Percentiles rank a stretch among this genome's conserved stretches.
Evolutionary conservation across 352 stramenopile species (phyloP).

Genomic region (Phytophthora idaei): DNA sequence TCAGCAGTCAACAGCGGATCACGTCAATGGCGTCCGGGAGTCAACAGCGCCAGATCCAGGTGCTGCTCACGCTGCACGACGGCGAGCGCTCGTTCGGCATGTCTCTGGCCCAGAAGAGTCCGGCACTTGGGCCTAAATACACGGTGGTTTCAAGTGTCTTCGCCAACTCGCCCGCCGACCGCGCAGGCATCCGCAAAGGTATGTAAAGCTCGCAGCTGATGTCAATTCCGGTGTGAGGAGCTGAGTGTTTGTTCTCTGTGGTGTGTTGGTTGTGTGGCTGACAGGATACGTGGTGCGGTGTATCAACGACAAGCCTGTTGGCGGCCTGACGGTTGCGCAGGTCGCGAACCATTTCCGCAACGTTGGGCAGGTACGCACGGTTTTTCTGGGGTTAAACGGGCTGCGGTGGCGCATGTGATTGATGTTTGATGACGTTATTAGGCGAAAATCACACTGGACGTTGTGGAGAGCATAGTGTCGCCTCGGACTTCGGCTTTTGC

Average conservation of each 20-base stretch:
- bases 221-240: neutral
- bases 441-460: slow-evolving; percentile 37
- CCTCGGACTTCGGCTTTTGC: slow-evolving; percentile 11
- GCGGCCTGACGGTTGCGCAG: slow-evolving; percentile 39
- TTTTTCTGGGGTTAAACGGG: neutral
- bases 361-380: slow-evolving; percentile 29
- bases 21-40: slow-evolving; percentile 11
- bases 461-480: slow-evolving; percentile 14
- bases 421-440: slow-evolving; percentile 8
- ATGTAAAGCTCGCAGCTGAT: slow-evolving; percentile 1
- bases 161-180: slow-evolving; percentile 54
- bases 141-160: slow-evolving; percentile 67
- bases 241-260: neutral
- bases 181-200: slow-evolving; percentile 61
- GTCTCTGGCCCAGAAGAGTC: slow-evolving; percentile 52
- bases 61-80: slow-evolving; percentile 50
- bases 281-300: slow-evolving; percentile 48
- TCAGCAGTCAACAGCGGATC: slow-evolving; percentile 2
- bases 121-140: slow-evolving; percentile 28
- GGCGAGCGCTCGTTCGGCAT: slow-evolving; percentile 74
- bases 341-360: slow-evolving; percentile 58
- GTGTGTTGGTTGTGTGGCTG: neutral
- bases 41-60: slow-evolving; percentile 24
- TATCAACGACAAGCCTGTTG: slow-evolving; percentile 46
- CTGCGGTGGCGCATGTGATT: neutral